Conservation (phyloP, 345 rosid species). For the Hibiscus tridactylites region DNA sequence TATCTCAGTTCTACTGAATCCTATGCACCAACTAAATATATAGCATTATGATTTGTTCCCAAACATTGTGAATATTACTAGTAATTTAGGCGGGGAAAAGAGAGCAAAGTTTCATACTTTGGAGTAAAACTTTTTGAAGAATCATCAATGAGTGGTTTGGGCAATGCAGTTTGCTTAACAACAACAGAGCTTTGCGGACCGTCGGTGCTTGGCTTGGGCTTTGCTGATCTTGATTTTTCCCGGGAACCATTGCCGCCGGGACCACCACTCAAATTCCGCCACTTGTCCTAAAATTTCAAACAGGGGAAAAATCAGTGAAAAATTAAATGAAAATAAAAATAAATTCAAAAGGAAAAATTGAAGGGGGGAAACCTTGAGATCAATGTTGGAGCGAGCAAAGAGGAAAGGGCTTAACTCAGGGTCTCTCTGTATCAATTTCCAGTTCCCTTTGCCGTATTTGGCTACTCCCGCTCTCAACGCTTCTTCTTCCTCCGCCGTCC, state of each 20-base stretch:
- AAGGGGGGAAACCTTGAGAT: conserved; percentile 54
- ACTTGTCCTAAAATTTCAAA: conserved; percentile 54
- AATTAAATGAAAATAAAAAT: not conserved
- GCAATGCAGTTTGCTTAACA: conserved; percentile 14
- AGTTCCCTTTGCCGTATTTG: conserved; percentile 70
- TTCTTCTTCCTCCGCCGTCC: conserved; percentile 75
- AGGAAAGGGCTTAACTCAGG: conserved; percentile 56
- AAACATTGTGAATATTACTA: not conserved
- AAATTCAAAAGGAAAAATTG: not conserved
- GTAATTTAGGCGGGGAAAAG: not conserved
- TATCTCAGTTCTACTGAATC: not conserved
- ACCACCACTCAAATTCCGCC: conserved; percentile 80
- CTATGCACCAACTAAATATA: not conserved
- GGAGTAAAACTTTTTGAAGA: conserved; percentile 25
- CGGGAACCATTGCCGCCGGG: conserved; percentile 40
- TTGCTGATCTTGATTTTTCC: conserved; percentile 48
- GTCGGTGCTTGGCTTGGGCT: conserved; percentile 37
- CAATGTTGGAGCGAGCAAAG: conserved; percentile 56
- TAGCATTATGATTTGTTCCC: not conserved
- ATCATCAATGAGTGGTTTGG: conserved; percentile 22
- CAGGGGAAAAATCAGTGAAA: not conserved
- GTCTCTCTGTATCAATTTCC: conserved; percentile 55
- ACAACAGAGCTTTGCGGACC: conserved; percentile 18
- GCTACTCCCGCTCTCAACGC: conserved; percentile 60
- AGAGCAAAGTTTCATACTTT: conserved; percentile 23